phyloP scores from a whole-genome alignment of 805 yeast genomes.

The Metschnikowia bowlesiae region DNA sequence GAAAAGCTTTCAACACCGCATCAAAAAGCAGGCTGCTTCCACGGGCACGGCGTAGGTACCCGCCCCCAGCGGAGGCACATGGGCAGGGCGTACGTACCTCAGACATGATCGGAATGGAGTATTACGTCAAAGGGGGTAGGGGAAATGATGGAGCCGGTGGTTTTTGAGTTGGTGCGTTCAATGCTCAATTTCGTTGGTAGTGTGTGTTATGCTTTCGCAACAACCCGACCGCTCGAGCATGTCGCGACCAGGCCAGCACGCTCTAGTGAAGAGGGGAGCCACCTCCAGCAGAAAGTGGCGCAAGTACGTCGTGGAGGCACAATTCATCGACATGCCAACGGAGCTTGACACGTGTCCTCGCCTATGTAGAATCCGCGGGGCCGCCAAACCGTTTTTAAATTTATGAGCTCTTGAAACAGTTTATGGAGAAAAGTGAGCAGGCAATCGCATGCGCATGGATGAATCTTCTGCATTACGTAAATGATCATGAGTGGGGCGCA shows the following conservation, averaged over 20 bases:
- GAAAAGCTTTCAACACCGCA: neutral
- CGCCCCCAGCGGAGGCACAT: neutral
- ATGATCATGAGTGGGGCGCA: too few relatives aligned
- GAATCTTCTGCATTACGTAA: too few relatives aligned
- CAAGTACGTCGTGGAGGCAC: too few relatives aligned
- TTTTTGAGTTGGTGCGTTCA: slow-evolving; percentile 4
- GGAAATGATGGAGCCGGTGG: neutral
- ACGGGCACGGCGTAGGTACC: neutral
- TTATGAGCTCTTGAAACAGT: too few relatives aligned
- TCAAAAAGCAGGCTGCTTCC: neutral
- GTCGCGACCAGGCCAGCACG: neutral
- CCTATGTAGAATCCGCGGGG: too few relatives aligned
- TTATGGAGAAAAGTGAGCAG: too few relatives aligned
- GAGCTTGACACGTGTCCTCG: too few relatives aligned
- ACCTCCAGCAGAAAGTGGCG: too few relatives aligned
- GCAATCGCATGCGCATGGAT: too few relatives aligned
- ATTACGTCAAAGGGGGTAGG: neutral
- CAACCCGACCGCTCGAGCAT: neutral
- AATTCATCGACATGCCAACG: too few relatives aligned
- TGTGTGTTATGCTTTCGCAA: slow-evolving; percentile 2
- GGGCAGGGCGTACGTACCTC: slow-evolving; percentile 16
- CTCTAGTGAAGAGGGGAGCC: neutral
- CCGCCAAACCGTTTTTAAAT: too few relatives aligned
- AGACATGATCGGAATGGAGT: slow-evolving; percentile 13
- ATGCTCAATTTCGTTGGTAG: slow-evolving; percentile 5